Conservation (phyloP, 129 eudicot genomes). For the Ambrosia trifida region DNA sequence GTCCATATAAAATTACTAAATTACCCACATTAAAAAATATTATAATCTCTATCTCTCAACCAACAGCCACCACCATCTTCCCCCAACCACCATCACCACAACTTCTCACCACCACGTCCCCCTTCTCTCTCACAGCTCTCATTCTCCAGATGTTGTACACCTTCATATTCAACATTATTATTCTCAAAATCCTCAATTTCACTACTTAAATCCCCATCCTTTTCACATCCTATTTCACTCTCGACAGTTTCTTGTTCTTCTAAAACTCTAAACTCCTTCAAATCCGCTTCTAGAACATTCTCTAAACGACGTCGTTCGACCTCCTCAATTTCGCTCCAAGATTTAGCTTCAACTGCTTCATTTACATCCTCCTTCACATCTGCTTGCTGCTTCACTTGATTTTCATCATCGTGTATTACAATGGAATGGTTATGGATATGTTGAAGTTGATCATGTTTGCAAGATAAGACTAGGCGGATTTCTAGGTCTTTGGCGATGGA, state of each 20-base stretch:
- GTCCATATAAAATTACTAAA: too few species aligned
- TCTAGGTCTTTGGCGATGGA: slow-evolving; percentile 25
- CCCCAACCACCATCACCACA: too few species aligned
- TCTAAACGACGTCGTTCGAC: slow-evolving; percentile 6
- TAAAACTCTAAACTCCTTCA: slow-evolving; percentile 21
- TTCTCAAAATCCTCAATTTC: slow-evolving; percentile 16
- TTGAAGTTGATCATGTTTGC: slow-evolving; percentile 1
- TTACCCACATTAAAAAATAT: too few species aligned
- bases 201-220: slow-evolving; percentile 23
- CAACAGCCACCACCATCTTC: too few species aligned
- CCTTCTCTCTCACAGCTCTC: too few species aligned
- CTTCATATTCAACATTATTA: neutral
- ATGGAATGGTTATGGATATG: neutral
- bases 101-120: too few species aligned
- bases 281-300: slow-evolving; percentile 19
- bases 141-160: slow-evolving; percentile 28
- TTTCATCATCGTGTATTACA: slow-evolving; percentile 18
- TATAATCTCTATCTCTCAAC: too few species aligned
- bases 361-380: slow-evolving; percentile 32
- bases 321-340: slow-evolving; percentile 8
- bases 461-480: slow-evolving; percentile 30
- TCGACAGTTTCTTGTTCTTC: slow-evolving; percentile 29
- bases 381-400: slow-evolving; percentile 15
- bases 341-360: slow-evolving; percentile 25
- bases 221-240: slow-evolving; percentile 18